phyloP scores from a whole-genome alignment of 2,329 filamentous ascomycete species.

The Emydomyces testavorans region DNA sequence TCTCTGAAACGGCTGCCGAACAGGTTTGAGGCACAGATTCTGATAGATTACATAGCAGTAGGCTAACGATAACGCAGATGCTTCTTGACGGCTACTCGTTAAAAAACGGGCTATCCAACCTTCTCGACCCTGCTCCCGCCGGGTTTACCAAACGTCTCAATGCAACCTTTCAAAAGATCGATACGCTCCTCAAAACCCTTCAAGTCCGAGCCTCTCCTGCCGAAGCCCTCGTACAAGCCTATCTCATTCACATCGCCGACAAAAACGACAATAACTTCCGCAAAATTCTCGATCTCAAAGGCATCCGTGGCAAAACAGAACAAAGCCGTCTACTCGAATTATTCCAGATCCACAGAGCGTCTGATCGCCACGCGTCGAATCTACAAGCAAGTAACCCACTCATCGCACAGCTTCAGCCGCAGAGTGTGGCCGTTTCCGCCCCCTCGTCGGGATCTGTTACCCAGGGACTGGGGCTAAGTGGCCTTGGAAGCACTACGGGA shows the following conservation, averaged over 20 bases:
- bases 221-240: constrained; percentile 90
- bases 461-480: constrained; percentile 37
- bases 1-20: constrained; percentile 88
- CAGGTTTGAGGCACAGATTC: constrained; percentile 45
- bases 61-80: constrained; percentile 49
- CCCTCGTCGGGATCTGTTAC: constrained; percentile 30
- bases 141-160: constrained; percentile 78
- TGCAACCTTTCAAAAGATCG: constrained; percentile 71
- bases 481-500: constrained; percentile 35
- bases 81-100: constrained; percentile 77
- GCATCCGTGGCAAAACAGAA: constrained; percentile 67
- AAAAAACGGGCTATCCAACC: constrained; percentile 39
- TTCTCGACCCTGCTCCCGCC: constrained; percentile 47
- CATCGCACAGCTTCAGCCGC: constrained; percentile 50
- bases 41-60: neutral
- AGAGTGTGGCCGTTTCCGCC: constrained; percentile 20
- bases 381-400: constrained; percentile 60
- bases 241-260: constrained; percentile 93
- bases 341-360: constrained; percentile 72
- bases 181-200: constrained; percentile 87
- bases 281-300: constrained; percentile 92
- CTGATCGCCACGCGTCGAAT: constrained; percentile 50
- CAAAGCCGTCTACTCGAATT: constrained; percentile 74
- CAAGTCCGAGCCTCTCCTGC: constrained; percentile 86
- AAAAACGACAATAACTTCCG: constrained; percentile 88